Evolutionary conservation across 1,284 basidiomycete genomes (phyloP).

Genomic region (Cutaneotrichosporon sp.): DNA sequence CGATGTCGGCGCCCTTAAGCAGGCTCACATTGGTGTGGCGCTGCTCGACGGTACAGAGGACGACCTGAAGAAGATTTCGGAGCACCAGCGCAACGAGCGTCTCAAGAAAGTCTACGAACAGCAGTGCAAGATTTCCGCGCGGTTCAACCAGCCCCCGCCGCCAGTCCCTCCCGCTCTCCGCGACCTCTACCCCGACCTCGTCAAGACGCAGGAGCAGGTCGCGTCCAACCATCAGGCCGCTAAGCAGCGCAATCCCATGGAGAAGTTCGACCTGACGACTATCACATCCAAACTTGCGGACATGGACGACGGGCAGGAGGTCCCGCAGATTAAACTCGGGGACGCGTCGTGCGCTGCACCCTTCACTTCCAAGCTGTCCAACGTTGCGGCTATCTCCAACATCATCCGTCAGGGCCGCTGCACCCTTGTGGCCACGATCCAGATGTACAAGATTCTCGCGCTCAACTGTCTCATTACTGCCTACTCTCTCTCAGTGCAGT

Average conservation of each 20-base stretch:
- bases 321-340: conserved; percentile 93
- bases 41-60: conserved; percentile 84
- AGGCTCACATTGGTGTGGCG: conserved; percentile 91
- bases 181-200: conserved; percentile 78
- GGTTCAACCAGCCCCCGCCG: conserved; percentile 86
- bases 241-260: conserved; percentile 76
- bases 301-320: conserved; percentile 81
- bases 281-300: conserved; percentile 87
- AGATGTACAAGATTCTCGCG: conserved; percentile 98
- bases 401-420: conserved; percentile 95
- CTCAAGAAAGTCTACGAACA: conserved; percentile 94
- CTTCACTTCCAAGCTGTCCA: conserved; percentile 90
- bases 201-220: conserved; percentile 79
- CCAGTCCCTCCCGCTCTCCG: conserved; percentile 79
- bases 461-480: conserved; percentile 94
- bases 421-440: conserved; percentile 91
- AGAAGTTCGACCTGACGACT: conserved; percentile 82
- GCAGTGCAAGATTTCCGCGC: conserved; percentile 77
- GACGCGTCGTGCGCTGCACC: conserved; percentile 95
- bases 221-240: conserved; percentile 60
- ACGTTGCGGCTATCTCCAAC: conserved; percentile 86
- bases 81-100: conserved; percentile 79
- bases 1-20: conserved; percentile 92
- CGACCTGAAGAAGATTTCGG: conserved; percentile 86
- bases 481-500: conserved; percentile 90